Conservation (phyloP, 352 stramenopile genomes). For the Pythium phragmiticola region DNA sequence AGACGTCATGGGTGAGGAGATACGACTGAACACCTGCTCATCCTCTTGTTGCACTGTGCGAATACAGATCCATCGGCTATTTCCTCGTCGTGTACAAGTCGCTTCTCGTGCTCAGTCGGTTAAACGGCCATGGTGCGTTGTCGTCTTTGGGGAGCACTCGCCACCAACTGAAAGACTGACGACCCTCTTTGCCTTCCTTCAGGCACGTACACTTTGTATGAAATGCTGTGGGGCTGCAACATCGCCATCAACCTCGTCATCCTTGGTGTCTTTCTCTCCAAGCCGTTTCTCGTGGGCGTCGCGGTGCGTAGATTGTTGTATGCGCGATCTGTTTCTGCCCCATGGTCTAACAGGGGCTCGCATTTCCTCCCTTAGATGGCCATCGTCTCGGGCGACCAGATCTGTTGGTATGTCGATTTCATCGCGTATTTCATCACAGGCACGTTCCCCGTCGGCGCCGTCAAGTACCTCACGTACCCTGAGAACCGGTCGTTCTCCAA, state of each 20-base stretch:
- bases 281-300: slow-evolving; percentile 81
- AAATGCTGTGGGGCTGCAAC: slow-evolving; percentile 83
- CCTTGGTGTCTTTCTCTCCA: slow-evolving; percentile 64
- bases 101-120: slow-evolving; percentile 53
- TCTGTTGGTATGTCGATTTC: slow-evolving; percentile 92
- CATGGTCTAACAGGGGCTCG: background rate
- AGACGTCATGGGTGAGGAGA: too few relatives aligned
- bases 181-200: background rate
- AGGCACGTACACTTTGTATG: slow-evolving; percentile 80
- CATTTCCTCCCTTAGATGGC: slow-evolving; percentile 56
- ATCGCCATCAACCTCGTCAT: slow-evolving; percentile 66
- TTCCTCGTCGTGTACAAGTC: slow-evolving; percentile 54
- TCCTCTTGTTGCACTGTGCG: background rate
- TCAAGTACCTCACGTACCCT: slow-evolving; percentile 88
- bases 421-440: slow-evolving; percentile 63
- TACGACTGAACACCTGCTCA: too few relatives aligned
- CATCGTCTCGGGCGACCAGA: slow-evolving; percentile 91
- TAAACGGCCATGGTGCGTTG: slow-evolving; percentile 54
- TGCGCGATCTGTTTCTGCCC: background rate
- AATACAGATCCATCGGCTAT: slow-evolving; percentile 42
- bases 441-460: slow-evolving; percentile 88
- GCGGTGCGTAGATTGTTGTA: slow-evolving; percentile 35
- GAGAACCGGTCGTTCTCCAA: slow-evolving; percentile 83
- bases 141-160: background rate
- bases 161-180: background rate